These are phyloP conservation scores for Phialophora macrospora DNA, from an alignment of 2,329 filamentous ascomycete species.

Conservation along the genomic window DNA sequence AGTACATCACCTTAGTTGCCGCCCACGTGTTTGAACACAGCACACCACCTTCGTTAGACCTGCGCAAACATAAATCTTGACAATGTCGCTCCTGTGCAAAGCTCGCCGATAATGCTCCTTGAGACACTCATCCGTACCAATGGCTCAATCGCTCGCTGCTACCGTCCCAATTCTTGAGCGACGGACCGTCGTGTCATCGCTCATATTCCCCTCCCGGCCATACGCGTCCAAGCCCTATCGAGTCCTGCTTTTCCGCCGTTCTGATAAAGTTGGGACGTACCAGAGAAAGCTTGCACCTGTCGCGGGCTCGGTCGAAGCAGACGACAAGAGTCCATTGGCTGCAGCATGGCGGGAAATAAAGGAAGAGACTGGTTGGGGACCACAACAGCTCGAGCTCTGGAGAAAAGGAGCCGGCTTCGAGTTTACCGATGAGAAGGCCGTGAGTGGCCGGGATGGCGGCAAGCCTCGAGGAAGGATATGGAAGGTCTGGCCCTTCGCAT, in stretches of 20 bases:
- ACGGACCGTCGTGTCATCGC: constrained; percentile 51
- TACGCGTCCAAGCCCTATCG: constrained; percentile 39
- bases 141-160: constrained; percentile 14
- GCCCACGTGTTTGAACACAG: neutral
- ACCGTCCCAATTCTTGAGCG: constrained; percentile 21
- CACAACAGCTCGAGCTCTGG: constrained; percentile 55
- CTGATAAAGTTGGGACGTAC: constrained; percentile 64
- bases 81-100: neutral
- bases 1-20: neutral
- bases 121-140: neutral
- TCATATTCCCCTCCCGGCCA: constrained; percentile 46
- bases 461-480: constrained; percentile 46
- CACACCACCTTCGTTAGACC: neutral
- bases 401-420: constrained; percentile 64
- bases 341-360: constrained; percentile 67
- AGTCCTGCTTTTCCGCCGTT: constrained; percentile 68
- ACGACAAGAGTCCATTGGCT: constrained; percentile 58
- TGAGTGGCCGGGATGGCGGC: constrained; percentile 34
- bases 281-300: constrained; percentile 65
- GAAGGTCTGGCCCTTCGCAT: constrained; percentile 68
- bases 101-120: neutral
- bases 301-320: constrained; percentile 63
- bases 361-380: constrained; percentile 65
- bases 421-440: constrained; percentile 59
- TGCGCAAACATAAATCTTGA: neutral